Evolutionary conservation across 2,329 filamentous ascomycete species (phyloP), one percentile per base, ranked within the genome.

Genomic region (Stagonosporopsis vannaccii): DNA sequence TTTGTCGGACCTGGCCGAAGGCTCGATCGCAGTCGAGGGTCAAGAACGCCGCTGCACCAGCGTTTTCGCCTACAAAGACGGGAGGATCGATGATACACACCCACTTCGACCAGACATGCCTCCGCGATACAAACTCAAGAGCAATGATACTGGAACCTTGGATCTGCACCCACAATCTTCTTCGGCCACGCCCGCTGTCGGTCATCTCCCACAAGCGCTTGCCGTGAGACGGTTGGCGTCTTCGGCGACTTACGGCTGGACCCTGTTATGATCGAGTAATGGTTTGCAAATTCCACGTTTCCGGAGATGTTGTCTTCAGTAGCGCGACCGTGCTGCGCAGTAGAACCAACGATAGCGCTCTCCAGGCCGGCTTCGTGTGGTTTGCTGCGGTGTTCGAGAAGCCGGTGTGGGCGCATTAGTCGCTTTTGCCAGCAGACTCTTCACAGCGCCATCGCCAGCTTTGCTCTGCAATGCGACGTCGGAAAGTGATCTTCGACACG

Each of bases 241-340:
- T 46, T 49, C 55, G 55, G 55, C 49, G 50, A 58, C 44, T 42
- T 58, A 42, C 45, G 49, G 49, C 49, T 49, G 55, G 44, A 55
- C 56, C 60, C 58, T 65, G 62, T 69, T 69, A 57, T 57, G 58
- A 74, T 75, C 72, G 71, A 75, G 72, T 75, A 75, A 75, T 70
- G 52, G 62, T 68, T 63, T 66, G 59, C 59, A 57, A 61, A 56
- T 51, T 59, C 41, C 52, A 48, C 56, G 49, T 51, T 41, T 60
- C 59, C 54, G 46, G 54, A 58, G 45, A 53, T 49, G 56, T 51
- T 48, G 33, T 40, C 33, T 33, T 49, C 44, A 49, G 51, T 62
- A 60, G 61, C 56, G 58, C 50, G 25, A 52, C 49, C 40, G 35
- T 37, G 50, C 22, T 46, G 35, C 25, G 46, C 56, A 42, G 30